Conservation (phyloP, 2,329 filamentous ascomycete genomes). For the Aspergillus brasiliensis region DNA sequence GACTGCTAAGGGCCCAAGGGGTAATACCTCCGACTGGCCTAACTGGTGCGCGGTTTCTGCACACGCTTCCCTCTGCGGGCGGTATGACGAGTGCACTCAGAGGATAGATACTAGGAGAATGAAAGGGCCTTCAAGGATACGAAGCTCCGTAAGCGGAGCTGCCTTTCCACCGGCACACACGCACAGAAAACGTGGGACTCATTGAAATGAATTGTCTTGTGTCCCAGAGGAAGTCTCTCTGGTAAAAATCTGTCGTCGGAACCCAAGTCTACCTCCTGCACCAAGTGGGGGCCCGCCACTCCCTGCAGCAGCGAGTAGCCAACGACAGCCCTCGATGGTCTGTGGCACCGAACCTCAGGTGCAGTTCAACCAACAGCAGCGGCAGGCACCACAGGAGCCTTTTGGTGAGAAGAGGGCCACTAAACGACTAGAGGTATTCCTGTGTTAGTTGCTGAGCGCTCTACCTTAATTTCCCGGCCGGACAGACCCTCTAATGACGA, state of each 20-base stretch:
- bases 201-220: background rate
- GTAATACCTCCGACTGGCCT: background rate
- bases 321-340: slow-evolving; percentile 6
- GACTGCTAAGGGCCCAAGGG: background rate
- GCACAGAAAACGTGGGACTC: background rate
- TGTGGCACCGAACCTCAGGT: slow-evolving; percentile 2
- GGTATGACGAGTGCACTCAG: slow-evolving; percentile 2
- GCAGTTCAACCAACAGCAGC: background rate
- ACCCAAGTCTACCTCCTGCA: slow-evolving; percentile 7
- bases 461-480: background rate
- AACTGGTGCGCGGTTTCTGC: background rate
- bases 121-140: slow-evolving; percentile 1
- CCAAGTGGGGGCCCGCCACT: slow-evolving; percentile 15
- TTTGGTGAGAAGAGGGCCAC: background rate
- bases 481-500: slow-evolving; percentile 12
- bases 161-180: background rate
- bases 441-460: slow-evolving; percentile 3
- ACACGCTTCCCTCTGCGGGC: background rate
- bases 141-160: slow-evolving; percentile 1
- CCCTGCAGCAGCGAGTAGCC: slow-evolving; percentile 12
- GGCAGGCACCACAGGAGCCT: slow-evolving; percentile 8
- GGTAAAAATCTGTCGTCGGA: slow-evolving; percentile 16
- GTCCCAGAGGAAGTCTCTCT: background rate
- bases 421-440: background rate
- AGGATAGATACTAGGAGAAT: background rate